phyloP scores from a whole-genome alignment of 1,139 yeast species.

The Chernovozyma aurita region DNA sequence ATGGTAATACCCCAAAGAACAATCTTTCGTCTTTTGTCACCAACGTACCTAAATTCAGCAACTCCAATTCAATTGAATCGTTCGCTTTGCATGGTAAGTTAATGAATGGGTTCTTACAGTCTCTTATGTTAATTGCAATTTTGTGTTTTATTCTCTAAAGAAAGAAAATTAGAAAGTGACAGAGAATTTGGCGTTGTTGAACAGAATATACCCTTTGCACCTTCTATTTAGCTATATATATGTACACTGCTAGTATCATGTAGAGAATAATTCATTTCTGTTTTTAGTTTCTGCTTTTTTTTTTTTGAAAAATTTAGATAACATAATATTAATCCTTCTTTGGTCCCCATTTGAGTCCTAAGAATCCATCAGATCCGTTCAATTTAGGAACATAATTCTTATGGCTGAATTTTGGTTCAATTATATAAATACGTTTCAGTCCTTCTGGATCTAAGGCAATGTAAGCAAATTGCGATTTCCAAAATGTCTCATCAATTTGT shows the following conservation, averaged over 20 bases:
- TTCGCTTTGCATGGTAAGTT: neutral
- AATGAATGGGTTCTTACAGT: neutral
- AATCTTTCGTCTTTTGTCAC: too few species aligned
- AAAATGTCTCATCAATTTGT: conserved; percentile 61
- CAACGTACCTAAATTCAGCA: too few species aligned
- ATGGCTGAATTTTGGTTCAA: conserved; percentile 55
- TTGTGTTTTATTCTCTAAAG: neutral
- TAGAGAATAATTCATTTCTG: too few species aligned
- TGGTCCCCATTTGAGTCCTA: conserved; percentile 86
- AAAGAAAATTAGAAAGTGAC: too few species aligned
- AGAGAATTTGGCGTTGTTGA: too few species aligned
- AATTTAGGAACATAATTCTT: conserved; percentile 32
- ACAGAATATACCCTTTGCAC: too few species aligned
- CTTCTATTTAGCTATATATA: too few species aligned
- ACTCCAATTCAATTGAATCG: neutral
- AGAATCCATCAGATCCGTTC: conserved; percentile 48
- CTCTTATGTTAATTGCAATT: neutral
- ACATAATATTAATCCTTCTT: conserved; percentile 47
- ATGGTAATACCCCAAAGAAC: too few species aligned
- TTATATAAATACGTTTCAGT: conserved; percentile 59
- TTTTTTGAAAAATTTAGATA: too few species aligned
- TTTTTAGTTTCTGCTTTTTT: too few species aligned
- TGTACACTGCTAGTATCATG: too few species aligned
- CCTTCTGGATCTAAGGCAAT: conserved; percentile 77
- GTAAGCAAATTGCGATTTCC: conserved; percentile 70